Evolutionary conservation across 2,329 filamentous ascomycete genomes (phyloP).

Genomic region (Xylaria sp.): DNA sequence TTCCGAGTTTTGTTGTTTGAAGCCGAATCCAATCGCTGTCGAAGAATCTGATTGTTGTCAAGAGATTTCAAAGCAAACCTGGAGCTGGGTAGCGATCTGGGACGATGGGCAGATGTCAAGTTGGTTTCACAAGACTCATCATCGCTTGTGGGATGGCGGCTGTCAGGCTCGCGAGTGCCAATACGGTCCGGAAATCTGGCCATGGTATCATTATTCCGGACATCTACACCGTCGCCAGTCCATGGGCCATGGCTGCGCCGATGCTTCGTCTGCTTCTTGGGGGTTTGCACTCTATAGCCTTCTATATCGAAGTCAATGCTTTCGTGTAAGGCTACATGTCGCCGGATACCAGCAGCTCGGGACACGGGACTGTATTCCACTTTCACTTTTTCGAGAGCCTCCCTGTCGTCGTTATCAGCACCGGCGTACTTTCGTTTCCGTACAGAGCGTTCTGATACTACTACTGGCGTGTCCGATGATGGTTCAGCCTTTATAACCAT

Average conservation of each 20-base stretch:
- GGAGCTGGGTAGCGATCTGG: neutral
- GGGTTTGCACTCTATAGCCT: constrained; percentile 40
- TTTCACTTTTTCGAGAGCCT: constrained; percentile 37
- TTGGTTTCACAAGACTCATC: neutral
- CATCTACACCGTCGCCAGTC: neutral
- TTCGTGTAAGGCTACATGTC: constrained; percentile 41
- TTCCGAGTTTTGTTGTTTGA: neutral
- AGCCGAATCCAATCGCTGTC: constrained; percentile 4
- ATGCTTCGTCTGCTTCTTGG: constrained; percentile 34
- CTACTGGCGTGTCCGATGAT: constrained; percentile 47
- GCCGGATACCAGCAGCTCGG: constrained; percentile 25
- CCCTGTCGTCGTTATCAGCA: constrained; percentile 21
- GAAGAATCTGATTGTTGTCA: constrained; percentile 5
- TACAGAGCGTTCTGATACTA: constrained; percentile 47
- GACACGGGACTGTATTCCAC: constrained; percentile 36
- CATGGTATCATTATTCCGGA: neutral
- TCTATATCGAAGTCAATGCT: constrained; percentile 57
- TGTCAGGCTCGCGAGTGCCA: neutral
- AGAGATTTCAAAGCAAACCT: neutral
- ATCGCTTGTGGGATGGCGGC: neutral
- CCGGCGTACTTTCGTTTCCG: constrained; percentile 42
- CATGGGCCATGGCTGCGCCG: constrained; percentile 9
- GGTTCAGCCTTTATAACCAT: constrained; percentile 45
- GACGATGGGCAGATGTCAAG: neutral
- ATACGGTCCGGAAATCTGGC: neutral